A percentile compares a stretch with the other conserved stretches of the same genome.
Evolutionary conservation across 805 yeast genomes (phyloP).

Genomic region (Spathaspora sp.): DNA sequence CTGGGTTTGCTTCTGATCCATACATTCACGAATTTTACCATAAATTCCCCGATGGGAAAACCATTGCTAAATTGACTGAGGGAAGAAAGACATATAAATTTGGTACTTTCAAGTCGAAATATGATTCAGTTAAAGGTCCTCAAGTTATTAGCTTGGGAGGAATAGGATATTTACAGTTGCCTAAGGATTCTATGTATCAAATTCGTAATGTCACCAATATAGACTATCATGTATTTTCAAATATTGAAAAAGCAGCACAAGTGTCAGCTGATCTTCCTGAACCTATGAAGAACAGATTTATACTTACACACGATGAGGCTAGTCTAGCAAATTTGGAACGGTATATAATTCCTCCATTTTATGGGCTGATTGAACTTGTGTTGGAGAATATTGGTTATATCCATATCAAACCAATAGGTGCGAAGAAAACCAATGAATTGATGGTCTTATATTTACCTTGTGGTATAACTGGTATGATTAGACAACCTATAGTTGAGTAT

Average conservation of each 20-base stretch:
- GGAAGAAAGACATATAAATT: conserved; percentile 23
- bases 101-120: conserved; percentile 29
- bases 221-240: conserved; percentile 28
- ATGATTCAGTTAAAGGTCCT: conserved; percentile 39
- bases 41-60: conserved; percentile 12
- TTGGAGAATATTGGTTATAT: conserved; percentile 63
- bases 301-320: conserved; percentile 4
- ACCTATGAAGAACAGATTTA: conserved; percentile 10
- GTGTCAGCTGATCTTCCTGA: conserved; percentile 11
- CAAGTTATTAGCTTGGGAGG: conserved; percentile 59
- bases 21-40: conserved; percentile 8
- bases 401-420: conserved; percentile 58
- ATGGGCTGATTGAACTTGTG: conserved; percentile 63
- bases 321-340: conserved; percentile 28
- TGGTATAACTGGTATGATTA: conserved; percentile 49
- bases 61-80: conserved; percentile 25
- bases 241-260: conserved; percentile 25
- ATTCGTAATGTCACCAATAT: conserved; percentile 44
- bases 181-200: conserved; percentile 46
- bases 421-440: conserved; percentile 21
- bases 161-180: conserved; percentile 53
- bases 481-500: conserved; percentile 49
- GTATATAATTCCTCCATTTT: conserved; percentile 66
- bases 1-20: conserved; percentile 35
- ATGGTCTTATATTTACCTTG: conserved; percentile 48